These are phyloP conservation scores for Xylogone sp. DNA, from an alignment of 2,329 filamentous ascomycete species.

Conservation along the genomic window DNA sequence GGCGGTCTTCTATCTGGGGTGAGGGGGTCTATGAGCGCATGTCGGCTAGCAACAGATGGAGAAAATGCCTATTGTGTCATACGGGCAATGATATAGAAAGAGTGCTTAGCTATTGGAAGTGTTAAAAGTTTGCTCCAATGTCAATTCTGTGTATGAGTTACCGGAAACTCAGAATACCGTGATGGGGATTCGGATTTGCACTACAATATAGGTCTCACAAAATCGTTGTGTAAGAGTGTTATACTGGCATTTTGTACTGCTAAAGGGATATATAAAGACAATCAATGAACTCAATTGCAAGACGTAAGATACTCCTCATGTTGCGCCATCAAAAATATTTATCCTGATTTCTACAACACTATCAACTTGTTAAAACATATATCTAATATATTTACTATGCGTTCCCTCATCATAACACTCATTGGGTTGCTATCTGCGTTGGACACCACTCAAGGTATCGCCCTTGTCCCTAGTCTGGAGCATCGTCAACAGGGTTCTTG, in stretches of 20 bases:
- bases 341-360: not conserved
- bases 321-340: not conserved
- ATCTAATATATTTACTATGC: not conserved
- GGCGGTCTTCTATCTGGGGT: too few species aligned
- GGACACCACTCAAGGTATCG: not conserved
- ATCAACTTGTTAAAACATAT: not conserved
- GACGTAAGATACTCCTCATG: too few species aligned
- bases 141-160: not conserved
- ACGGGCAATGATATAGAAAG: too few species aligned
- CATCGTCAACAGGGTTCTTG: not conserved
- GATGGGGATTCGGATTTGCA: too few species aligned
- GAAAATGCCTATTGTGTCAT: too few species aligned
- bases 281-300: too few species aligned
- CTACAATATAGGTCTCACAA: too few species aligned
- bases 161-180: not conserved
- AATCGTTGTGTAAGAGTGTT: too few species aligned
- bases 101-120: not conserved
- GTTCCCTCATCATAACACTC: not conserved
- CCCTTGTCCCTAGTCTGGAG: not conserved
- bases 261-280: too few species aligned
- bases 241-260: too few species aligned
- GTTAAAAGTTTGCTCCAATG: not conserved
- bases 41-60: too few species aligned
- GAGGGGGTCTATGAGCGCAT: too few species aligned
- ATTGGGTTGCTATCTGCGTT: not conserved